phyloP scores from a whole-genome alignment of 2,329 filamentous ascomycete genomes.

The Verticillium longisporum region DNA sequence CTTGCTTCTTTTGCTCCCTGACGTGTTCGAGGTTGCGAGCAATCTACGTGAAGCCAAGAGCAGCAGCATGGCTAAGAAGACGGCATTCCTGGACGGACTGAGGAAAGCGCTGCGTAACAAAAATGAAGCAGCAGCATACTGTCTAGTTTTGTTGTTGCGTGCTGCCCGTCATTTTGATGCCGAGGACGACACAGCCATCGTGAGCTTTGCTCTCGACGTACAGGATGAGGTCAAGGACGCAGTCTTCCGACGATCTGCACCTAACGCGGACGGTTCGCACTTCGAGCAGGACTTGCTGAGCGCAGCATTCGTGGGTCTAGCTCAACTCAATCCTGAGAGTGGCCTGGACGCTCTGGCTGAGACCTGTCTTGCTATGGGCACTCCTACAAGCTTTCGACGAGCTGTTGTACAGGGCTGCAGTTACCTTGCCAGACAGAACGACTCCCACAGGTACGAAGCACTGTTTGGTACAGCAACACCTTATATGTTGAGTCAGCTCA shows the following conservation, averaged over 20 bases:
- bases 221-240: slow-evolving; percentile 63
- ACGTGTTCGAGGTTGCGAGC: slow-evolving; percentile 64
- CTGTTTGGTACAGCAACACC: slow-evolving; percentile 49
- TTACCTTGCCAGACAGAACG: slow-evolving; percentile 50
- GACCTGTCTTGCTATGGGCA: slow-evolving; percentile 47
- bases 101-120: slow-evolving; percentile 57
- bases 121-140: slow-evolving; percentile 62
- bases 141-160: slow-evolving; percentile 54
- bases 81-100: slow-evolving; percentile 56
- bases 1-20: slow-evolving; percentile 57
- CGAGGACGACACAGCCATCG: slow-evolving; percentile 55
- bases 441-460: slow-evolving; percentile 41
- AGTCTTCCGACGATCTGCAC: slow-evolving; percentile 49
- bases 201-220: slow-evolving; percentile 63
- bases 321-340: slow-evolving; percentile 53
- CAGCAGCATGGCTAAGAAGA: slow-evolving; percentile 57
- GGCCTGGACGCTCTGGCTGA: slow-evolving; percentile 50
- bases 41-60: slow-evolving; percentile 59
- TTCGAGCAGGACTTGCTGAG: slow-evolving; percentile 62
- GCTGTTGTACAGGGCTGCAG: slow-evolving; percentile 56
- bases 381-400: slow-evolving; percentile 55
- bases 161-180: slow-evolving; percentile 57
- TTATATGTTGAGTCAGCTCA: slow-evolving; percentile 50
- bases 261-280: slow-evolving; percentile 36
- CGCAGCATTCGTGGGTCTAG: slow-evolving; percentile 58